Percentiles rank a stretch among this genome's conserved stretches.
These are phyloP conservation scores for Lentinula guzmanii DNA, from an alignment of 768 basidiomycete species.

Conservation along the genomic window DNA sequence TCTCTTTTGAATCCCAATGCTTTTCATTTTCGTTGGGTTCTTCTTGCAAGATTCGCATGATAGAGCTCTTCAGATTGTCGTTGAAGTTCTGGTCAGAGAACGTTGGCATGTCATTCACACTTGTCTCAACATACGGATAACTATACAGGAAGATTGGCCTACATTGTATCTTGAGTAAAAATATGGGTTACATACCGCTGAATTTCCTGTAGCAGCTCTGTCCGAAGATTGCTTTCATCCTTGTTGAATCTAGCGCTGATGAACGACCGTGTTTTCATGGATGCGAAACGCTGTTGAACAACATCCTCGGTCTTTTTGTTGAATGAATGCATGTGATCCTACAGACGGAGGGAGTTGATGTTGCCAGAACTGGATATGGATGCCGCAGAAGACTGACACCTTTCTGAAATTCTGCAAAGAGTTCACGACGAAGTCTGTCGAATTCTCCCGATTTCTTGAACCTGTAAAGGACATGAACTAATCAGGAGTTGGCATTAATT, in stretches of 20 bases:
- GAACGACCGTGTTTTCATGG: neutral
- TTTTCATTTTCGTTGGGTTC: constrained; percentile 11
- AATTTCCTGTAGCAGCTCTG: constrained; percentile 64
- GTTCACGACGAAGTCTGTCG: constrained; percentile 61
- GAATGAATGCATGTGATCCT: constrained; percentile 50
- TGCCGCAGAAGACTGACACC: constrained; percentile 37
- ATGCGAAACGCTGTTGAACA: constrained; percentile 37
- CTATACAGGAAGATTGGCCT: constrained; percentile 29
- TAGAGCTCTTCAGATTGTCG: constrained; percentile 32
- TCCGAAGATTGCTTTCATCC: constrained; percentile 33
- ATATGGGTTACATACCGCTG: constrained; percentile 43
- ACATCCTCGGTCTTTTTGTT: constrained; percentile 58
- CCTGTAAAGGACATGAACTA: constrained; percentile 28
- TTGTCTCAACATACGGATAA: constrained; percentile 62
- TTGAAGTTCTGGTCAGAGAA: constrained; percentile 44
- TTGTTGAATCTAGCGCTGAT: constrained; percentile 26
- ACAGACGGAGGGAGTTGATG: neutral
- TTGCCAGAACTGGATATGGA: neutral
- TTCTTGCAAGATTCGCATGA: constrained; percentile 41
- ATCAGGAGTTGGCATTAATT: neutral
- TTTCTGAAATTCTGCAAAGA: constrained; percentile 55
- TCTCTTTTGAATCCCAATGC: neutral
- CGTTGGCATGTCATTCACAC: constrained; percentile 42
- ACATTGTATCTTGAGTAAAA: neutral
- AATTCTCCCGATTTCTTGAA: constrained; percentile 81